phyloP scores from a whole-genome alignment of 2,329 filamentous ascomycete species.

The Arthrobotrys pseudoclavata region DNA sequence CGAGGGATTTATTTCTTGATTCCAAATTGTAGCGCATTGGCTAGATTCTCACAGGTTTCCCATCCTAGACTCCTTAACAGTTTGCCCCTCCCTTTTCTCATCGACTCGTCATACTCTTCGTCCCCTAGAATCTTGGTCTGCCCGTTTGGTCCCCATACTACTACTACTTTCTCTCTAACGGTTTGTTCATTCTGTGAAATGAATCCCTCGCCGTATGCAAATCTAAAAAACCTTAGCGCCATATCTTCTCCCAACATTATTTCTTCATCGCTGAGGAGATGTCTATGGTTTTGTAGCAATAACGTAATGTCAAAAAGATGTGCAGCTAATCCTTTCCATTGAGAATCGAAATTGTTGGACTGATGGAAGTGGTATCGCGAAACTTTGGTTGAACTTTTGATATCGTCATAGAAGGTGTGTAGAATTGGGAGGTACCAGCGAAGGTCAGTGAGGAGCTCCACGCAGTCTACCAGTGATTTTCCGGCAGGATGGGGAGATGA shows the following conservation, averaged over 20 bases:
- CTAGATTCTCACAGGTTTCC: constrained; percentile 42
- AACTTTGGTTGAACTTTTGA: constrained; percentile 5
- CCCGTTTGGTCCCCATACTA: constrained; percentile 44
- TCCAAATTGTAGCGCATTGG: constrained; percentile 41
- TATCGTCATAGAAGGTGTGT: constrained; percentile 1
- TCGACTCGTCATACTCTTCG: constrained; percentile 30
- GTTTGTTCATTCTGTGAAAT: neutral
- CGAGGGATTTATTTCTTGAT: constrained; percentile 1
- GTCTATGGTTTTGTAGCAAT: constrained; percentile 43
- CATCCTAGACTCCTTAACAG: constrained; percentile 28
- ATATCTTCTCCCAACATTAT: constrained; percentile 37
- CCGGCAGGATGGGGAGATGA: constrained; percentile 2
- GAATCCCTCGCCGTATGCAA: constrained; percentile 49
- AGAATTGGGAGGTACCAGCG: constrained; percentile 56
- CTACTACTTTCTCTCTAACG: neutral
- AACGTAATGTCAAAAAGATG: constrained; percentile 56
- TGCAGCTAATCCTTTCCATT: constrained; percentile 49
- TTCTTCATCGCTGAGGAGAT: constrained; percentile 23
- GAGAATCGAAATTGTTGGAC: constrained; percentile 37
- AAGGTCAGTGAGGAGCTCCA: constrained; percentile 52
- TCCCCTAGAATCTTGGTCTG: constrained; percentile 9
- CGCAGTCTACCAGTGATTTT: constrained; percentile 33
- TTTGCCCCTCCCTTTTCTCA: constrained; percentile 40
- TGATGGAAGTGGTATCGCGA: constrained; percentile 56
- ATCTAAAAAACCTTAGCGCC: constrained; percentile 25